These are phyloP conservation scores for Penicillium sp. DNA, from an alignment of 2,329 filamentous ascomycete species.

Conservation along the genomic window DNA sequence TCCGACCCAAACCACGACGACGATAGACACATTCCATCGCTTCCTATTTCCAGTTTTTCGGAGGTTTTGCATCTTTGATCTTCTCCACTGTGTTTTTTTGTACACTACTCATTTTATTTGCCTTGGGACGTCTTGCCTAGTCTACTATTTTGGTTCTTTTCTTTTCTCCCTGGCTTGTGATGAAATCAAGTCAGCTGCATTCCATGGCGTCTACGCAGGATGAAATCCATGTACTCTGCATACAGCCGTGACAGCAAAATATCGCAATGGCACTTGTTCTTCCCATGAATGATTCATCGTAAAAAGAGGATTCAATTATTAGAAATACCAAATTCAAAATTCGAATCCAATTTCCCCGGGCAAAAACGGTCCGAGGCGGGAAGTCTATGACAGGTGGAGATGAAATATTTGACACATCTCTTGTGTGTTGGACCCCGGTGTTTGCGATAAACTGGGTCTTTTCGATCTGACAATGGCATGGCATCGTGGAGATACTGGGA, in stretches of 20 bases:
- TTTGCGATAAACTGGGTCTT: too few species aligned
- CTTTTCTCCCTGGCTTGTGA: slow-evolving; percentile 2
- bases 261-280: neutral
- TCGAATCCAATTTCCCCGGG: too few species aligned
- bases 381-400: neutral
- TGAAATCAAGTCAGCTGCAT: neutral
- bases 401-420: neutral
- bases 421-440: neutral
- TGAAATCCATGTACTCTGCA: neutral
- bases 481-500: slow-evolving; percentile 2
- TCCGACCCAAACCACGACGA: slow-evolving; percentile 36
- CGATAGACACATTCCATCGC: slow-evolving; percentile 6
- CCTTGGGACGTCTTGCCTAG: neutral
- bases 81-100: too few species aligned
- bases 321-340: too few species aligned
- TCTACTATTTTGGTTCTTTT: neutral
- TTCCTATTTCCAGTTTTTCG: neutral
- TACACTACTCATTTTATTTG: too few species aligned
- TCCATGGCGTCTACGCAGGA: neutral
- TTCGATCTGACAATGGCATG: too few species aligned
- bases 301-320: too few species aligned
- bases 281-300: too few species aligned
- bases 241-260: neutral
- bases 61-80: too few species aligned
- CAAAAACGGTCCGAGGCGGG: too few species aligned